Evolutionary conservation across 2,329 filamentous ascomycete genomes (phyloP).

Genomic region (Stachybotrys echinatus): DNA sequence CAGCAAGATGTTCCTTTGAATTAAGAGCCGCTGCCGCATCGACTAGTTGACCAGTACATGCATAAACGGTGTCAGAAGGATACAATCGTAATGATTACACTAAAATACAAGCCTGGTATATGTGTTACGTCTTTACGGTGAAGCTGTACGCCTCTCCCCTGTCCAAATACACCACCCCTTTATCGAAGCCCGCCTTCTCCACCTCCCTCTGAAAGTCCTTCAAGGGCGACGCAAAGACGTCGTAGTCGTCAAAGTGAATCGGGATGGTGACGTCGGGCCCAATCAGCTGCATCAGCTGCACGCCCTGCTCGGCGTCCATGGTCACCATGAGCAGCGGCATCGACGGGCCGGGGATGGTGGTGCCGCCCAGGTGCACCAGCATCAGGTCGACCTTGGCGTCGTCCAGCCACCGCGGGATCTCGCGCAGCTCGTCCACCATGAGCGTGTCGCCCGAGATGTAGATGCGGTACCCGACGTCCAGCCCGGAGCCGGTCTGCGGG

Average conservation of each 20-base stretch:
- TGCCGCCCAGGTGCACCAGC: slow-evolving; percentile 62
- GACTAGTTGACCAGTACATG: too few relatives aligned
- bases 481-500: slow-evolving; percentile 17
- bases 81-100: too few relatives aligned
- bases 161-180: slow-evolving; percentile 56
- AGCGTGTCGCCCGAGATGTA: slow-evolving; percentile 65
- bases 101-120: not conserved
- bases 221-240: slow-evolving; percentile 54
- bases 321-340: slow-evolving; percentile 61
- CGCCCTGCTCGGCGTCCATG: slow-evolving; percentile 60
- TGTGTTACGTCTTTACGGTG: not conserved
- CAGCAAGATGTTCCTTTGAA: too few relatives aligned
- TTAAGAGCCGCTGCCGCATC: too few relatives aligned
- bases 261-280: slow-evolving; percentile 58
- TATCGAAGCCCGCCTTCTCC: slow-evolving; percentile 40
- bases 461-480: slow-evolving; percentile 49
- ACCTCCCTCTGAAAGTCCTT: slow-evolving; percentile 55
- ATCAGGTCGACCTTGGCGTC: slow-evolving; percentile 57
- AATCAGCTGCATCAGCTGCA: slow-evolving; percentile 55
- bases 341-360: slow-evolving; percentile 55
- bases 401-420: slow-evolving; percentile 52
- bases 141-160: slow-evolving; percentile 7
- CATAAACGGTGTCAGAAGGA: too few relatives aligned
- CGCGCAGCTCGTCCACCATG: slow-evolving; percentile 47
- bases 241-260: slow-evolving; percentile 61